Conservation (phyloP, 768 basidiomycete species). For the Cyclocybe cylindracea region DNA sequence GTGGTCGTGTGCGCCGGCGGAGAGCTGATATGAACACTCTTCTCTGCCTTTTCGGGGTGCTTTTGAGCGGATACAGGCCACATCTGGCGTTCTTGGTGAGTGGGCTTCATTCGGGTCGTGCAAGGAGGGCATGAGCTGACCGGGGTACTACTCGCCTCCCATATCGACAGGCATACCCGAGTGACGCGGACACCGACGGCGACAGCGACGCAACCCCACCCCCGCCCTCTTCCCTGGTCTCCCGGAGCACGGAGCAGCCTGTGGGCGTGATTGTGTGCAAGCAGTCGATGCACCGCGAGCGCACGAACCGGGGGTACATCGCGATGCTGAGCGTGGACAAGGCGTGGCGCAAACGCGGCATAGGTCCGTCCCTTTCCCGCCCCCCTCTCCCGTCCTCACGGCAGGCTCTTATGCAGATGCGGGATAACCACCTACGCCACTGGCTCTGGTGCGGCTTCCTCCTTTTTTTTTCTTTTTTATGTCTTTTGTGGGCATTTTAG, state of each 20-base stretch:
- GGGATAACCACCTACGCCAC: conserved; percentile 46
- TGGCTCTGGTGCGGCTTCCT: conserved; percentile 44
- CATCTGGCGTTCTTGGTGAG: conserved; percentile 81
- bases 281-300: conserved; percentile 83
- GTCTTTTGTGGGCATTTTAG: conserved; percentile 47
- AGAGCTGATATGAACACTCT: conserved; percentile 15
- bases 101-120: not conserved
- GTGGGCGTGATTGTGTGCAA: conserved; percentile 97
- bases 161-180: conserved; percentile 55
- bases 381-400: conserved; percentile 42
- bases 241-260: conserved; percentile 40
- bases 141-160: not conserved
- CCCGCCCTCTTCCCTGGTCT: not conserved
- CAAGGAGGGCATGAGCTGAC: too few relatives aligned
- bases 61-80: conserved; percentile 55
- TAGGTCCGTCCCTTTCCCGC: conserved; percentile 62
- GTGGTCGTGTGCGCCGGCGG: conserved; percentile 29
- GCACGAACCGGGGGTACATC: conserved; percentile 88
- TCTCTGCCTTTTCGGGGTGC: not conserved
- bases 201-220: not conserved
- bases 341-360: conserved; percentile 85
- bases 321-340: conserved; percentile 95
- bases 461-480: conserved; percentile 40
- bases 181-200: conserved; percentile 27
- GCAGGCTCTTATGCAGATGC: conserved; percentile 41